phyloP scores from a whole-genome alignment of 2,329 filamentous ascomycete species.

The Aureobasidium lini region DNA sequence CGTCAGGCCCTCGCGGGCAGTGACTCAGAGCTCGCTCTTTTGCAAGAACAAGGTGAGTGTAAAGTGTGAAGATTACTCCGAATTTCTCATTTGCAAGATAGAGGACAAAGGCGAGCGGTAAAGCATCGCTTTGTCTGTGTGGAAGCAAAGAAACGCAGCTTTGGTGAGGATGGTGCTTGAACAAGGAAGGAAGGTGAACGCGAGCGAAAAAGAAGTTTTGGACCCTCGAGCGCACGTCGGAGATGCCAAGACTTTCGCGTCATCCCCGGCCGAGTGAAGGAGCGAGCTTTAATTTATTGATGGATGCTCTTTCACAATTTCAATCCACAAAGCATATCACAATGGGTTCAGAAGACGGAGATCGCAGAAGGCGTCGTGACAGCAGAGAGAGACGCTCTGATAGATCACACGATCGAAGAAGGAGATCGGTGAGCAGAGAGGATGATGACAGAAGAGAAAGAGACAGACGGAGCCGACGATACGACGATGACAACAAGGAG shows the following conservation, averaged over 20 bases:
- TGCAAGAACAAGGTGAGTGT: slow-evolving; percentile 30
- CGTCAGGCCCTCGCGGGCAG: slow-evolving; percentile 85
- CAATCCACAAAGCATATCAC: not conserved
- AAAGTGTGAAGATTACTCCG: slow-evolving; percentile 84
- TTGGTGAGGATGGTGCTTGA: slow-evolving; percentile 79
- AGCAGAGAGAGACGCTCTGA: slow-evolving; percentile 4
- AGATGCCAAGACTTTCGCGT: slow-evolving; percentile 5
- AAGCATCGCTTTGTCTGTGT: slow-evolving; percentile 44
- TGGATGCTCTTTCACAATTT: not conserved
- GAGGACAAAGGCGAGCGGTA: slow-evolving; percentile 20
- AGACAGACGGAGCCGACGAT: slow-evolving; percentile 1
- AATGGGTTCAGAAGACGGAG: slow-evolving; percentile 4
- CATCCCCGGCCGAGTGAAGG: not conserved
- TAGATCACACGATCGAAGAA: not conserved
- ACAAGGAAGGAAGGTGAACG: slow-evolving; percentile 35
- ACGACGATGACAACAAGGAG: not conserved
- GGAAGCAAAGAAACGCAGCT: slow-evolving; percentile 95
- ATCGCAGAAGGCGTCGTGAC: not conserved
- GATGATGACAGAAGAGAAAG: slow-evolving; percentile 5
- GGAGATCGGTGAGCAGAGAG: slow-evolving; percentile 1
- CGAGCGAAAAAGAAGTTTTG: slow-evolving; percentile 3
- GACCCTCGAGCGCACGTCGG: slow-evolving; percentile 10
- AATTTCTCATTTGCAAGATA: slow-evolving; percentile 86
- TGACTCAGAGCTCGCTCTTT: slow-evolving; percentile 31
- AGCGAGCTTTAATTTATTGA: not conserved